Base-by-base conservation (phyloP, 1,284 basidiomycete species). In the Sutorius eximius region DNA sequence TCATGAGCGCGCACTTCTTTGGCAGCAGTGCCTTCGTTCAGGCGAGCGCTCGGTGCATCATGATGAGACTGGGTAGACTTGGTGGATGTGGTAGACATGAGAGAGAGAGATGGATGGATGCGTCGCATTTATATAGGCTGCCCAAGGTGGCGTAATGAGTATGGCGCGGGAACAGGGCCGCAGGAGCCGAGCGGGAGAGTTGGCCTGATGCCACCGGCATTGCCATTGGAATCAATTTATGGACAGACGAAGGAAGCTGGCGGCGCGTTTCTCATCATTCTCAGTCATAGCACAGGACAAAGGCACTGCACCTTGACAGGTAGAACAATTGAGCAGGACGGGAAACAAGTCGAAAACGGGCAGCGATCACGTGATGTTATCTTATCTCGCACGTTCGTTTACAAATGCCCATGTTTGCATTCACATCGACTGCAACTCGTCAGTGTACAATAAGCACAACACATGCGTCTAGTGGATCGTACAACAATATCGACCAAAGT, bases 1-100 rank as follows among this genome's bases (percentile, higher is more conserved):
- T 71, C 71, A 12, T 55, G 60, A 18, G 67, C 71, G 18, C 67
- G 67, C 37, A 63, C 62, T 44, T 72, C 67, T 37, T 69, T 69
- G 36, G 54, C 41, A 34, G 8, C 45, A 5, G 43, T 12, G 18
- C 51, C 55, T 50, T 59, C 62, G 44, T 59, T 63, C 45, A 68
- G 32, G 38, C 56, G 53, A 45, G 55, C 43, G 44, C 33, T 48
- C 38, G 44, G 45, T 18, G 55, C 41, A 33, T 68, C 69, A 66
- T 71, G 49, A 45, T 51, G 33, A 34, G 57, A 36, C 40, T 40
- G 43, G 33, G 57, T 62, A 20, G 69, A 48, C 44, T 58, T 58
- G 52, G 52, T 57, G 33, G 59, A 57, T 46, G 58, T 59, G 10
- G 70, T 68, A 69, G 71, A 53, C 67, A 69, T 69, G 66, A 57